A percentile compares a stretch with the other conserved stretches of the same genome.
Conservation (phyloP, 2,329 filamentous ascomycete genomes). For the Cordyceps farinosa region DNA sequence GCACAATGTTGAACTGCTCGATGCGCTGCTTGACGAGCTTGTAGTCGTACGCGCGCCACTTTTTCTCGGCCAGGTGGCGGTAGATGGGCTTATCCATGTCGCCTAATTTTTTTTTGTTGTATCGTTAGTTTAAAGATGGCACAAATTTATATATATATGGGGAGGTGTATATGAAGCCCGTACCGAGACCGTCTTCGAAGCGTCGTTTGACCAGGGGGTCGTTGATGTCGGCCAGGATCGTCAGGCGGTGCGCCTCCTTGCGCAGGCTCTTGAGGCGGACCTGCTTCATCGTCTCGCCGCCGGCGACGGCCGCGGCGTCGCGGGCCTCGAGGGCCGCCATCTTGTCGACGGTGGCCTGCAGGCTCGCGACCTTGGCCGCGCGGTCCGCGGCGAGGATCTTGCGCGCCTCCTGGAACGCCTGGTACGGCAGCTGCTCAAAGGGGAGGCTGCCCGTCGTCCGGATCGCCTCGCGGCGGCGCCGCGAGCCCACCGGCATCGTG, state of each 20-base stretch:
- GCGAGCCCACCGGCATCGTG: conserved; percentile 73
- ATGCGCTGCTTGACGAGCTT: conserved; percentile 81
- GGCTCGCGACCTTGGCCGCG: conserved; percentile 71
- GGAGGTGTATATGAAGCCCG: conserved; percentile 23
- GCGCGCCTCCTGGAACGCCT: conserved; percentile 95
- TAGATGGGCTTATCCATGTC: conserved; percentile 98
- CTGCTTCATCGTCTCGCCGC: conserved; percentile 39
- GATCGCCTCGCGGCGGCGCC: conserved; percentile 74
- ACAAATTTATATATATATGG: not conserved
- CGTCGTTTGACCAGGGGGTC: conserved; percentile 89
- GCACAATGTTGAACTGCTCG: conserved; percentile 78
- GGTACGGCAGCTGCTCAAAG: conserved; percentile 92
- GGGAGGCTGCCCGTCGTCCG: conserved; percentile 65
- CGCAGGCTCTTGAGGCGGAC: conserved; percentile 13
- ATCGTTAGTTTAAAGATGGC: too few species aligned
- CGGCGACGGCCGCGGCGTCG: conserved; percentile 53
- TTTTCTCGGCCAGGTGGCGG: conserved; percentile 77
- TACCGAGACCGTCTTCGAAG: conserved; percentile 89
- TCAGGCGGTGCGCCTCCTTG: conserved; percentile 66
- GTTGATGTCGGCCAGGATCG: conserved; percentile 91
- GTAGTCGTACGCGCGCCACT: conserved; percentile 83
- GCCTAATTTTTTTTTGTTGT: conserved; percentile 46
- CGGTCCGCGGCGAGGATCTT: conserved; percentile 78
- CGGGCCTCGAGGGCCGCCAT: conserved; percentile 64
- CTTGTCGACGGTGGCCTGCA: conserved; percentile 62